Evolutionary conservation across 108 stramenopile species (phyloP), one percentile per base, ranked within the genome.

Genomic region (Cyclotella atomus): DNA sequence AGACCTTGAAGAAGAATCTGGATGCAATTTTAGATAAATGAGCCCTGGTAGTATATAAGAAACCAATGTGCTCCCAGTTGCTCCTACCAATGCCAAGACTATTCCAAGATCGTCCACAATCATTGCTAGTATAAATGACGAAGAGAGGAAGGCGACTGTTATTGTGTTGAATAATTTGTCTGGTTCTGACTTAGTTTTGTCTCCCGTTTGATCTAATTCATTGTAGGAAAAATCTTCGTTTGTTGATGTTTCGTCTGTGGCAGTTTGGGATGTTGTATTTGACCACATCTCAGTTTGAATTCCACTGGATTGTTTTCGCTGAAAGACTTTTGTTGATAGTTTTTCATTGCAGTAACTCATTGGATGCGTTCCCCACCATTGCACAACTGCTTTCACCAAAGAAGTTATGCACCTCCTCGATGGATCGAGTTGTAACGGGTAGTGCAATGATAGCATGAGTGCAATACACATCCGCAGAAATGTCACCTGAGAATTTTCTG

Each of bases 31-130:
- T n/a, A 86, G 45, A 63, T 87, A 91, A 28, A 88, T 76, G 35
- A 79, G 54, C 24, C 91, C 91, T 3, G 91, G 91, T 8, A 92
- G 75, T 32, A 89, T 69, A 59, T 87, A 92, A 50, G 84, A 81
- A 0, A 92, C 84, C 61, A 84, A 70, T 21, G 91, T 89, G 15
- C 85, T 85, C 2, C 88, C 91, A 0, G 88, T 91, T 15, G 91
- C 91, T 21, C 91, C 91, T 0, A 91, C 91, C 35, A 89, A 34
- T 55, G 79, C 83, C 1, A 89, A 74, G 29, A 89, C 44, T 8
- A 78, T 77, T 2, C 86, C 86, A 23, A 89, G 72, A 63, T 84
- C 80, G 46, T 72, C 46, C 15, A 87, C 77, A 4, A 80, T 33
- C 76, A 85, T 79, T 25, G 89, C 89, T 34, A 84, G 71, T 2